Evolutionary conservation across 768 basidiomycete species (phyloP).

Genomic region (Mycena epipterygia): DNA sequence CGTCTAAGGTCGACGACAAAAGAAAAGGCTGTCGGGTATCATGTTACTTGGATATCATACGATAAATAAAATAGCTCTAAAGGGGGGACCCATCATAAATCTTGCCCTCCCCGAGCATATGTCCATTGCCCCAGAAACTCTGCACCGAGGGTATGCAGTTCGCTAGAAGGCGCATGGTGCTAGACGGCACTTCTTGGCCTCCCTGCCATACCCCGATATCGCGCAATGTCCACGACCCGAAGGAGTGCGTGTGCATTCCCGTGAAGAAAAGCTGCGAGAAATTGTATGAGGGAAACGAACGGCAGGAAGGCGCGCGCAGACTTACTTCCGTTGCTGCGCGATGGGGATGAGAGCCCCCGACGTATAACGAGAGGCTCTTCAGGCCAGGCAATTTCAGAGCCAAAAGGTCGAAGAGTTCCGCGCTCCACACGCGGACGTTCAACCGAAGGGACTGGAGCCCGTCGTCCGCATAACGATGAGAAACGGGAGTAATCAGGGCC

Average conservation of each 20-base stretch:
- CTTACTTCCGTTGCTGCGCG: conserved; percentile 26
- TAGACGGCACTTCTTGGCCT: conserved; percentile 24
- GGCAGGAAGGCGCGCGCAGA: neutral
- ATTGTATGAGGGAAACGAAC: neutral
- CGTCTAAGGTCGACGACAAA: too few relatives aligned
- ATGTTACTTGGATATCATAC: too few relatives aligned
- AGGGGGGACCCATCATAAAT: conserved; percentile 14
- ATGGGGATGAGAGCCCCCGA: conserved; percentile 30
- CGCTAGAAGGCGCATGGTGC: conserved; percentile 28
- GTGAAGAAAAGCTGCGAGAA: conserved; percentile 26
- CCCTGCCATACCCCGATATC: conserved; percentile 37
- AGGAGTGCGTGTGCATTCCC: conserved; percentile 10
- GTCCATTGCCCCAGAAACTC: conserved; percentile 36
- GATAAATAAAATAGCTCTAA: neutral
- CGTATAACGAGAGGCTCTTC: conserved; percentile 32
- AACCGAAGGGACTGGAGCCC: conserved; percentile 38
- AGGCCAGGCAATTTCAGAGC: conserved; percentile 40
- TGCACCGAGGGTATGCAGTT: conserved; percentile 26
- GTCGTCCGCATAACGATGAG: conserved; percentile 30
- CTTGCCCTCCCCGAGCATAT: conserved; percentile 28
- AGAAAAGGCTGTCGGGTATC: too few relatives aligned
- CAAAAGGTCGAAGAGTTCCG: conserved; percentile 43
- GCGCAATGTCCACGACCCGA: conserved; percentile 23
- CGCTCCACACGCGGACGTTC: conserved; percentile 39
- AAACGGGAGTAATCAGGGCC: conserved; percentile 31